These are phyloP conservation scores for Hypericum androsaemum DNA, from an alignment of 345 rosid genomes.

Conservation along the genomic window DNA sequence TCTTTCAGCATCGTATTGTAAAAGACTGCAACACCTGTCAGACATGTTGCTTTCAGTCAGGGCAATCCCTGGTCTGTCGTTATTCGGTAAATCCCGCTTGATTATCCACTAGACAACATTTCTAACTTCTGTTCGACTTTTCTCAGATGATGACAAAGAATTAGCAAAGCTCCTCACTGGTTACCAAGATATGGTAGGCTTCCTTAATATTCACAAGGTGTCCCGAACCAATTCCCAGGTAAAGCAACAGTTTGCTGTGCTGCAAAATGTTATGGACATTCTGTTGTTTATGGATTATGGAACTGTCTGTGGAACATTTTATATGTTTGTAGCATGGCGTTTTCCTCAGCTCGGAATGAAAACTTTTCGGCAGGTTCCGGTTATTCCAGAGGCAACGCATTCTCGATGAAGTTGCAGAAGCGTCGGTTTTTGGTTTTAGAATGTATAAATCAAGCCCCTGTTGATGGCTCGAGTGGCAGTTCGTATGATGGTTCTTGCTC, in stretches of 20 bases:
- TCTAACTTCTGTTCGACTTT: constrained; percentile 8
- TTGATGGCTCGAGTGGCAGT: constrained; percentile 79
- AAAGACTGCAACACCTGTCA: constrained; percentile 81
- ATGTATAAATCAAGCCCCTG: constrained; percentile 88
- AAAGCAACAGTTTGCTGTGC: not conserved
- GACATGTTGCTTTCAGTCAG: constrained; percentile 20
- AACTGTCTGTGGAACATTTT: not conserved
- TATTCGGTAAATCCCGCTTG: not conserved
- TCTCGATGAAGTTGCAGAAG: constrained; percentile 72
- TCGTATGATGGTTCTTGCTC: constrained; percentile 69
- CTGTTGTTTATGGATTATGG: not conserved
- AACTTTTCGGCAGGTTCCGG: constrained; percentile 48
- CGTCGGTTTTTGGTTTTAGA: constrained; percentile 70
- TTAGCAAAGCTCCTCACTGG: constrained; percentile 71
- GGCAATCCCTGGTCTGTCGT: constrained; percentile 57
- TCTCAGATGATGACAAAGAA: constrained; percentile 70
- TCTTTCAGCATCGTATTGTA: constrained; percentile 55
- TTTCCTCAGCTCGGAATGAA: not conserved
- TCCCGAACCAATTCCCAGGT: constrained; percentile 84
- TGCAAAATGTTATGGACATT: not conserved
- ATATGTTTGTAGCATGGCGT: not conserved
- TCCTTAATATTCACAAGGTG: constrained; percentile 75
- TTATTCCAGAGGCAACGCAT: constrained; percentile 79
- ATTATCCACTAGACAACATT: not conserved
- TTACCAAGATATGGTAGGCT: constrained; percentile 89